Conservation (phyloP, 768 basidiomycete species). For the Pleurotus platypus region DNA sequence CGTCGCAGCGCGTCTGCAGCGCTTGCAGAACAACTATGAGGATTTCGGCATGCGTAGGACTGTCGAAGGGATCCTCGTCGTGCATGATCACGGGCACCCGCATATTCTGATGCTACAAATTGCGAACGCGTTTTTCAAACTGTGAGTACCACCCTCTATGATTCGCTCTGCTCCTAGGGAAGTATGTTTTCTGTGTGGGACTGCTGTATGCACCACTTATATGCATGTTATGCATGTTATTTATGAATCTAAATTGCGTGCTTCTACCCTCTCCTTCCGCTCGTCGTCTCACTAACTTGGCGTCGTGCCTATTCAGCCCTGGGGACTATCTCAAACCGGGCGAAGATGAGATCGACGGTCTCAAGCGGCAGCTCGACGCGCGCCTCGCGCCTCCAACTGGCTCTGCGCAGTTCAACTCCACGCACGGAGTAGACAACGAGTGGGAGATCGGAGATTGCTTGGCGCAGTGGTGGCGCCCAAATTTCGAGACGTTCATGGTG, state of each 20-base stretch:
- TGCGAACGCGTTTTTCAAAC: conserved; percentile 98
- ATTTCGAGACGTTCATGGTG: conserved; percentile 99
- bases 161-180: no score
- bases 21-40: conserved; percentile 94
- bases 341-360: conserved; percentile 88
- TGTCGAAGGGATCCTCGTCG: conserved; percentile 86
- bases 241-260: no score
- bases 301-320: conserved; percentile 47
- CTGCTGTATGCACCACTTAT: no score
- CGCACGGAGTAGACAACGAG: conserved; percentile 78
- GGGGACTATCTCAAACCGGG: conserved; percentile 99
- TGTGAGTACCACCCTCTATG: conserved; percentile 57
- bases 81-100: conserved; percentile 95
- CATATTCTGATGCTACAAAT: conserved; percentile 98
- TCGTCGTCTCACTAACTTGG: no score
- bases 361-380: conserved; percentile 85
- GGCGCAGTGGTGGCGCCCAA: conserved; percentile 98
- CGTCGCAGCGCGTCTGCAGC: conserved; percentile 89
- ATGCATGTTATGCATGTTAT: no score
- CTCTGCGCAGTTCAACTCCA: conserved; percentile 63
- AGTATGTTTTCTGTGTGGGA: no score
- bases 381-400: conserved; percentile 79
- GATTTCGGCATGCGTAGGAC: conserved; percentile 96
- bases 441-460: conserved; percentile 97
- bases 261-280: no score